A percentile compares a stretch with the other conserved stretches of the same genome.
These are phyloP conservation scores for Boletus sp. DNA, from an alignment of 1,284 basidiomycete species.

Conservation along the genomic window DNA sequence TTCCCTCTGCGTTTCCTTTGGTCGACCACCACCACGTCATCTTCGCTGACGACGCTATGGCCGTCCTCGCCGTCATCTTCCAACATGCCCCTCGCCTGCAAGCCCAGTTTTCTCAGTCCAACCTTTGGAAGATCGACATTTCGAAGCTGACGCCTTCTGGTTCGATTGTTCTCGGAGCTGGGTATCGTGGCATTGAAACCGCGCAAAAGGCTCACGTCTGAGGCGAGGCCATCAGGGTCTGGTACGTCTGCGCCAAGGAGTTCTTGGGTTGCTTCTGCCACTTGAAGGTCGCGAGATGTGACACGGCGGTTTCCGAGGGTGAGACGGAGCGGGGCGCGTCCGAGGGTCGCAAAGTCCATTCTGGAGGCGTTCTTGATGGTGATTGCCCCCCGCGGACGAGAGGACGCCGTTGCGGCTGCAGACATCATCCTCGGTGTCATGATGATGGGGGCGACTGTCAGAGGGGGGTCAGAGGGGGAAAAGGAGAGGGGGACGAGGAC, in stretches of 20 bases:
- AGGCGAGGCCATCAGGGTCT: constrained; percentile 63
- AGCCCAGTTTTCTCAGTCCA: constrained; percentile 79
- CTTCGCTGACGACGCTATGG: constrained; percentile 66
- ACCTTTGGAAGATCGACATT: constrained; percentile 79
- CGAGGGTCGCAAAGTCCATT: constrained; percentile 73
- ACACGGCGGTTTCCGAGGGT: constrained; percentile 65
- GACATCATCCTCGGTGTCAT: constrained; percentile 87
- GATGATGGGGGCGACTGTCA: constrained; percentile 84
- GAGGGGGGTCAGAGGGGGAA: neutral
- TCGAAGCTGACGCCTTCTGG: constrained; percentile 75
- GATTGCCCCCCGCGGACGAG: constrained; percentile 50
- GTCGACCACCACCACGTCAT: constrained; percentile 64
- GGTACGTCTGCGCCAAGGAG: constrained; percentile 76
- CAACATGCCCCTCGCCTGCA: constrained; percentile 74
- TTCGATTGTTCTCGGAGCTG: constrained; percentile 77
- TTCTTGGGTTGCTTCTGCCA: constrained; percentile 81
- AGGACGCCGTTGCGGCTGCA: constrained; percentile 63
- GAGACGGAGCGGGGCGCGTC: constrained; percentile 71
- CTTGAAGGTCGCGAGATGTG: constrained; percentile 82
- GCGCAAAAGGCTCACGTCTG: constrained; percentile 74
- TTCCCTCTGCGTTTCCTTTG: constrained; percentile 55
- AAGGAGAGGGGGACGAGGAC: constrained; percentile 32
- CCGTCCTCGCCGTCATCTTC: constrained; percentile 63
- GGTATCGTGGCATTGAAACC: constrained; percentile 94
- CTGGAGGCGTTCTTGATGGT: constrained; percentile 42